These are phyloP conservation scores for Paulownia fortunei DNA, from an alignment of 257 asterid species.

Conservation along the genomic window DNA sequence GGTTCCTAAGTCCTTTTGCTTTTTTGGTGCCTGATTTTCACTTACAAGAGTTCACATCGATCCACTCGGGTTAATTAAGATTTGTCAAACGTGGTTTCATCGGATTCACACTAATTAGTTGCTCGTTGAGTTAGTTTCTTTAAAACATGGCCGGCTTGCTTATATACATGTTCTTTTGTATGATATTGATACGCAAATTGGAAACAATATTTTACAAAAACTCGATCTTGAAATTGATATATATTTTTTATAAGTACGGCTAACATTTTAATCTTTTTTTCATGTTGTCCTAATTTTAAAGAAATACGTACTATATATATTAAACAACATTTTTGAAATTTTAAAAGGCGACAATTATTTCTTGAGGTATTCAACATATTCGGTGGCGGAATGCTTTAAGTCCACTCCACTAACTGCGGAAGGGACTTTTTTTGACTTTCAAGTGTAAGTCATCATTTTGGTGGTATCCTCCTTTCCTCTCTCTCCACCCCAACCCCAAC, in stretches of 20 bases:
- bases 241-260: no score
- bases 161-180: no score
- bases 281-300: no score
- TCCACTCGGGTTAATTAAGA: not conserved
- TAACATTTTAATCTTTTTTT: no score
- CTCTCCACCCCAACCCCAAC: not conserved
- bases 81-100: constrained; percentile 20
- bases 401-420: constrained; percentile 43
- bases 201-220: no score
- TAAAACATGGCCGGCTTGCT: not conserved
- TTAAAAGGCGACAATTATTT: not conserved
- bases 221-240: no score
- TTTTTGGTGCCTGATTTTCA: constrained; percentile 19
- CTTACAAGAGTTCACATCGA: constrained; percentile 34
- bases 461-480: not conserved
- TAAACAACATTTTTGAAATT: no score
- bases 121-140: constrained; percentile 42
- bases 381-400: not conserved
- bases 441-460: constrained; percentile 5
- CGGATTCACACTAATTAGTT: constrained; percentile 39
- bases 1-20: constrained; percentile 36
- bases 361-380: not conserved
- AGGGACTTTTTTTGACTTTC: constrained; percentile 37
- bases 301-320: no score
- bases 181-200: no score